These are phyloP conservation scores for Aspergillus ochraceoroseus DNA, from an alignment of 2,329 filamentous ascomycete genomes.

Conservation along the genomic window DNA sequence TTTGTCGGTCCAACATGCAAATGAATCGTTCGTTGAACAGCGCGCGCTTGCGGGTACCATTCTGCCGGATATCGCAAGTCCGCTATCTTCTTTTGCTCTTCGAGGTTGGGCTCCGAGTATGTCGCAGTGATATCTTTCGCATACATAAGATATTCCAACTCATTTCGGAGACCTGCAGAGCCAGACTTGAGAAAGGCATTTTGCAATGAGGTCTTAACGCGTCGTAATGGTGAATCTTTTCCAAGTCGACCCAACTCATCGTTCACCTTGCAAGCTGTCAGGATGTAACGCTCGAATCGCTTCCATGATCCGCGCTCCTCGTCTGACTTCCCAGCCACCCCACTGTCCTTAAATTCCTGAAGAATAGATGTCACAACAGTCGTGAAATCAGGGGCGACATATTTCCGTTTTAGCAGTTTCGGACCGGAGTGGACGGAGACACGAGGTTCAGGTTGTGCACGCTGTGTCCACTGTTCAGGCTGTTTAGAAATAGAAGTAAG, in stretches of 20 bases:
- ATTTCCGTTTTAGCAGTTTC: conserved; percentile 10
- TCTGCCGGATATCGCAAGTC: conserved; percentile 85
- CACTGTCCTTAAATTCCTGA: conserved; percentile 22
- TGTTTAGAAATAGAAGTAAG: neutral
- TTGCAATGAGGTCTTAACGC: conserved; percentile 44
- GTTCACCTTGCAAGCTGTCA: conserved; percentile 30
- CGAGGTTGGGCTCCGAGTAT: conserved; percentile 54
- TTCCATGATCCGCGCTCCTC: conserved; percentile 25
- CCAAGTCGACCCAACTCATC: conserved; percentile 14
- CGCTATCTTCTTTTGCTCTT: conserved; percentile 62
- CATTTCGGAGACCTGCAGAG: conserved; percentile 48
- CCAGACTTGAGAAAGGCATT: conserved; percentile 56
- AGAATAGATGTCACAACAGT: conserved; percentile 27
- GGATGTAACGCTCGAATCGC: conserved; percentile 30
- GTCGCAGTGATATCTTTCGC: conserved; percentile 56
- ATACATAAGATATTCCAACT: conserved; percentile 65
- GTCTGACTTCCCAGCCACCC: conserved; percentile 14
- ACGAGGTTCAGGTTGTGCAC: no score
- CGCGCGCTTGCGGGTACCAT: conserved; percentile 82
- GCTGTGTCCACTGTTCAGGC: neutral
- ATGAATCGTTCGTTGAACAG: conserved; percentile 76
- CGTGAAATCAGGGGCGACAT: conserved; percentile 26
- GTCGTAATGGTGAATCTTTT: conserved; percentile 22
- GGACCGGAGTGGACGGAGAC: neutral
- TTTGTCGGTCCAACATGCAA: conserved; percentile 96